These are phyloP conservation scores for Blastocystis sp. DNA, from an alignment of 352 stramenopile genomes.

Conservation along the genomic window DNA sequence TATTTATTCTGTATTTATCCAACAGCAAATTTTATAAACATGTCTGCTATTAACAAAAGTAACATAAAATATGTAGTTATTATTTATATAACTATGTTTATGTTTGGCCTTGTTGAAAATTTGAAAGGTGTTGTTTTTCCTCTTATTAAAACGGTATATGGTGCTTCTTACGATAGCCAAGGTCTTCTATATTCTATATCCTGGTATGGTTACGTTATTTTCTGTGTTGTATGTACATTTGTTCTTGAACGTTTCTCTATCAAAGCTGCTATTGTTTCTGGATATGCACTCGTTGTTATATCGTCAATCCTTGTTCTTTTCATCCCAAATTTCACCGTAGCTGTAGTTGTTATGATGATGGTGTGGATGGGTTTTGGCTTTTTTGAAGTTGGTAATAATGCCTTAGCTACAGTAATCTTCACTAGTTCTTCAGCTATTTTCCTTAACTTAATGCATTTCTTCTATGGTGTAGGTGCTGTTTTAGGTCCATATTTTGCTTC, in stretches of 20 bases:
- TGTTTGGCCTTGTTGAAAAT: constrained; percentile 24
- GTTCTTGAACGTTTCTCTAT: constrained; percentile 6
- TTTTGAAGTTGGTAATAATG: constrained; percentile 14
- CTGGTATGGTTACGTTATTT: constrained; percentile 30
- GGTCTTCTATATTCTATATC: constrained; percentile 18
- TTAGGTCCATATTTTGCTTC: constrained; percentile 12
- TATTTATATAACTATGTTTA: constrained; percentile 1
- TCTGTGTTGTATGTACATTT: constrained; percentile 17
- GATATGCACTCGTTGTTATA: not conserved
- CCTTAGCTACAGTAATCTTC: constrained; percentile 1
- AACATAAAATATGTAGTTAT: too few species aligned
- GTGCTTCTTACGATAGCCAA: constrained; percentile 8
- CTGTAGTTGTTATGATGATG: constrained; percentile 11
- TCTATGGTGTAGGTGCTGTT: constrained; percentile 12
- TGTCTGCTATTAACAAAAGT: too few species aligned
- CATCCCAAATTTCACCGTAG: not conserved
- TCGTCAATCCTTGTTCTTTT: constrained; percentile 3
- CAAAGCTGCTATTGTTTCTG: constrained; percentile 2
- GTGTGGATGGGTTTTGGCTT: constrained; percentile 34
- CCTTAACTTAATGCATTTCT: constrained; percentile 30
- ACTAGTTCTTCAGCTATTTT: constrained; percentile 11
- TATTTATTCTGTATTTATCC: too few species aligned
- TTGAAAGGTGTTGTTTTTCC: constrained; percentile 14
- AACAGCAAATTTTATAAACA: too few species aligned
- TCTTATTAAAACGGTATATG: constrained; percentile 7